Conservation (phyloP, 2,329 filamentous ascomycete genomes). For the Pseudopithomyces chartarum region DNA sequence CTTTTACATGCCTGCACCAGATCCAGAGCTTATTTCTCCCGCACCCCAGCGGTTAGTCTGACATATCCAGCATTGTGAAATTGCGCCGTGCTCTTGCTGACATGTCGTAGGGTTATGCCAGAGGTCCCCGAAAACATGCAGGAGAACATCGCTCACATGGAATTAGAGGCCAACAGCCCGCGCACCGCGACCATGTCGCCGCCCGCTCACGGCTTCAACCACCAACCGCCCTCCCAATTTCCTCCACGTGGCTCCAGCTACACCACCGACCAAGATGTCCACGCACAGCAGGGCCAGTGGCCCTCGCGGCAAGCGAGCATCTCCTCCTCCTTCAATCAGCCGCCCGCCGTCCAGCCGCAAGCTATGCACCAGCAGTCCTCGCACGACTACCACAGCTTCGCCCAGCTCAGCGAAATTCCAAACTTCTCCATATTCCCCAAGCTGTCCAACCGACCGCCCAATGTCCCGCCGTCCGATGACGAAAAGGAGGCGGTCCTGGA, state of each 20-base stretch:
- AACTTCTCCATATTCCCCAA: conserved; percentile 93
- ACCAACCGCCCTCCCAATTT: conserved; percentile 30
- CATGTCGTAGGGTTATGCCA: conserved; percentile 75
- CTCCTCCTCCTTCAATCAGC: conserved; percentile 43
- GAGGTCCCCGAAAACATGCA: conserved; percentile 98
- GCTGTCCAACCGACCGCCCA: conserved; percentile 76
- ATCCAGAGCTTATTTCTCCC: conserved; percentile 69
- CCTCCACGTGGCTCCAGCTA: conserved; percentile 39
- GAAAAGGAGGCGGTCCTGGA: conserved; percentile 91
- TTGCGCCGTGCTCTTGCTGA: conserved; percentile 37
- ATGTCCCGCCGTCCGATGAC: conserved; percentile 91
- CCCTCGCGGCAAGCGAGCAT: conserved; percentile 42
- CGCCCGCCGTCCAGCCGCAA: conserved; percentile 40
- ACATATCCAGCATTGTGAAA: conserved; percentile 25
- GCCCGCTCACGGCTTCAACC: conserved; percentile 34
- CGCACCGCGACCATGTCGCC: conserved; percentile 37
- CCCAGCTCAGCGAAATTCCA: conserved; percentile 60
- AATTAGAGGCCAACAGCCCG: conserved; percentile 71
- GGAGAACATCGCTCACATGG: conserved; percentile 88
- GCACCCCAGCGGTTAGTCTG: conserved; percentile 68
- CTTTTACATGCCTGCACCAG: conserved; percentile 63
- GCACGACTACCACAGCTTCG: conserved; percentile 47
- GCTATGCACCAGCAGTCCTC: conserved; percentile 27
- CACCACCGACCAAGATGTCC: conserved; percentile 26
- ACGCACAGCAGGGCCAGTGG: conserved; percentile 30